These are phyloP conservation scores for Eleusine indica DNA, from an alignment of 176 grass and related monocot genomes.

Conservation along the genomic window DNA sequence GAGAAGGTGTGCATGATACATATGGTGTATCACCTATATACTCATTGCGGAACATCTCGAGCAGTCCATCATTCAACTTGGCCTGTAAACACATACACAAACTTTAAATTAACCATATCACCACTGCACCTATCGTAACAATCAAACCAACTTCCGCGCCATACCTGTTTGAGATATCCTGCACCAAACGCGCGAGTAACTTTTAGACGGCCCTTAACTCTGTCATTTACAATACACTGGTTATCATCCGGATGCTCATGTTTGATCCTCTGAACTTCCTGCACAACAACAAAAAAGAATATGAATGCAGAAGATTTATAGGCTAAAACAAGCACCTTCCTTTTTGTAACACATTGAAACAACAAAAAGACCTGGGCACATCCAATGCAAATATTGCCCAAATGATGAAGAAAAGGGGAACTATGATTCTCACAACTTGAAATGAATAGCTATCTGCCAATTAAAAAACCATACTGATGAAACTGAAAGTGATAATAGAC, in stretches of 20 bases:
- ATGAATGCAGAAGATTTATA: neutral
- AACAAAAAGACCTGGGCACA: neutral
- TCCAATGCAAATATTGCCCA: neutral
- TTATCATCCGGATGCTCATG: slow-evolving; percentile 83
- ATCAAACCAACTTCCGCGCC: neutral
- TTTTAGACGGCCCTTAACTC: slow-evolving; percentile 89
- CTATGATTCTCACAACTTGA: neutral
- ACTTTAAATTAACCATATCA: slow-evolving; percentile 27
- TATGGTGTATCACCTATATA: slow-evolving; percentile 76
- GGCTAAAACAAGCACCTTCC: neutral
- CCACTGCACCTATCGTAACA: neutral
- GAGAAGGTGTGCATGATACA: slow-evolving; percentile 76
- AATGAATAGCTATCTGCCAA: neutral
- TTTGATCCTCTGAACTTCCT: slow-evolving; percentile 91
- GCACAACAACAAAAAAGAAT: slow-evolving; percentile 23
- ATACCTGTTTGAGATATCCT: slow-evolving; percentile 95
- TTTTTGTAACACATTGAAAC: neutral
- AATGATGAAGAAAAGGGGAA: too few species aligned
- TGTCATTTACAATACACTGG: slow-evolving; percentile 84
- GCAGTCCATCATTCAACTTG: slow-evolving; percentile 73
- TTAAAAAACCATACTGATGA: neutral
- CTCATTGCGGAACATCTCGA: slow-evolving; percentile 91
- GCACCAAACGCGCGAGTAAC: slow-evolving; percentile 94
- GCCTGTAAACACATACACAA: slow-evolving; percentile 48
- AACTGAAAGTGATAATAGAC: neutral